These are phyloP conservation scores for Neopestalotiopsis clavispora DNA, from an alignment of 2,329 filamentous ascomycete genomes.

Conservation along the genomic window DNA sequence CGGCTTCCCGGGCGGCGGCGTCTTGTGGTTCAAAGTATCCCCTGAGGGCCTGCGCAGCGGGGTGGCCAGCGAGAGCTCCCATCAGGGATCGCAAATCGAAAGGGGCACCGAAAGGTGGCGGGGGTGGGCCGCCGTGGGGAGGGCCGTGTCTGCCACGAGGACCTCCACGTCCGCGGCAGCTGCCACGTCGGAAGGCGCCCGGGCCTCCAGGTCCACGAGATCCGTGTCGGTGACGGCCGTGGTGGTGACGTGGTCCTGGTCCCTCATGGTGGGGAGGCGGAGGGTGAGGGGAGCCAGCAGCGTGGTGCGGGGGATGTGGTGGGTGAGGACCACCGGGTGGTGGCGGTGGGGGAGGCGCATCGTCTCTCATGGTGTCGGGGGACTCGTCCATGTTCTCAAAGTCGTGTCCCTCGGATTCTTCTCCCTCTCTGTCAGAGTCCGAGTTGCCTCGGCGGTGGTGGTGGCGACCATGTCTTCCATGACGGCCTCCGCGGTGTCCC, in stretches of 20 bases:
- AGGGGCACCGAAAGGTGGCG: conserved; percentile 27
- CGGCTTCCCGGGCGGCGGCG: conserved; percentile 23
- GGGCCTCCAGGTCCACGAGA: conserved; percentile 20
- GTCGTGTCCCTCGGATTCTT: conserved; percentile 29
- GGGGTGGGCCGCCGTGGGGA: conserved; percentile 25
- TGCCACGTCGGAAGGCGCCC: conserved; percentile 21
- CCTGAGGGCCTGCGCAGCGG: conserved; percentile 46
- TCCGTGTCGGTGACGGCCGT: conserved; percentile 27
- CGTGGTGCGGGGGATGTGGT: conserved; percentile 23
- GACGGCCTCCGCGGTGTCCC: conserved; percentile 22
- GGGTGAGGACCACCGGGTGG: conserved; percentile 21
- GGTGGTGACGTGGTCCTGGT: conserved; percentile 18
- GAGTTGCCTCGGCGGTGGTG: conserved; percentile 30
- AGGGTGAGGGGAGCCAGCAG: conserved; percentile 26
- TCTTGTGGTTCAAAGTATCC: conserved; percentile 40
- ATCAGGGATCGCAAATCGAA: conserved; percentile 47
- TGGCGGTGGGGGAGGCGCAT: conserved; percentile 19
- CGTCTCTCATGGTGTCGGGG: conserved; percentile 35
- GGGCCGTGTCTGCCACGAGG: conserved; percentile 25
- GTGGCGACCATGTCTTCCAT: conserved; percentile 26
- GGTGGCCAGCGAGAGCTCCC: conserved; percentile 45
- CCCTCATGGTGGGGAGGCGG: conserved; percentile 18
- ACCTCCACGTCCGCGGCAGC: conserved; percentile 26
- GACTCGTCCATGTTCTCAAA: conserved; percentile 39
- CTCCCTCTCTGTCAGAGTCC: conserved; percentile 28